Evolutionary conservation across 176 grass and related monocot genomes (phyloP).

Genomic region (Bothriochloa decipiens): DNA sequence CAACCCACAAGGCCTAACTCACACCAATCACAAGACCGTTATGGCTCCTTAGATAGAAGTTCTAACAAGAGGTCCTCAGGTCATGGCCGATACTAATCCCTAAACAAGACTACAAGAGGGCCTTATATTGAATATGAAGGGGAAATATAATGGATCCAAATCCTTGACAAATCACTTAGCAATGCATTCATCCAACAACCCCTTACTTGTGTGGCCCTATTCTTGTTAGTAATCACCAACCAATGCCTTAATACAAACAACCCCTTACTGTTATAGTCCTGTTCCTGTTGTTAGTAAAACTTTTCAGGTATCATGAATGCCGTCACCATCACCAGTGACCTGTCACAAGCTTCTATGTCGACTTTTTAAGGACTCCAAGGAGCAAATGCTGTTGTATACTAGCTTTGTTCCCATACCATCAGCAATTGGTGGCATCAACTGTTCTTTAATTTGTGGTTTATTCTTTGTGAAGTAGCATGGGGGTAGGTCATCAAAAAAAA

Average conservation of each 20-base stretch:
- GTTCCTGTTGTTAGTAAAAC: constrained; percentile 26
- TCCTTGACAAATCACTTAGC: constrained; percentile 7
- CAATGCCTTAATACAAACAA: neutral
- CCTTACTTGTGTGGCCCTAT: constrained; percentile 14
- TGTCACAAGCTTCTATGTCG: constrained; percentile 9
- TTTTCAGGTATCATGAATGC: constrained; percentile 4
- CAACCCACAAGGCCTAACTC: constrained; percentile 48
- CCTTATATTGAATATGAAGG: neutral
- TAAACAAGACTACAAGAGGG: neutral
- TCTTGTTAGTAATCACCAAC: neutral
- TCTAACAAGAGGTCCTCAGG: constrained; percentile 66
- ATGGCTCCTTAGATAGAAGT: constrained; percentile 53
- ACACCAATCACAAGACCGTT: constrained; percentile 66
- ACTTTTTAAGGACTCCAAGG: neutral
- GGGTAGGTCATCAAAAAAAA: neutral
- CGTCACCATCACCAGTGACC: constrained; percentile 3
- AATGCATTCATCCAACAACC: constrained; percentile 5
- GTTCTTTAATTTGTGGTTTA: constrained; percentile 27
- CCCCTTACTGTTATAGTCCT: constrained; percentile 22
- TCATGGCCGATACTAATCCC: constrained; percentile 55
- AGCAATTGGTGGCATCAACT: constrained; percentile 13
- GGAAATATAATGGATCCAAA: neutral
- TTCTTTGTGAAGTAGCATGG: neutral
- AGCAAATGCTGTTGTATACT: constrained; percentile 41
- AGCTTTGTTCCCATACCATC: constrained; percentile 1